Evolutionary conservation across 768 basidiomycete genomes (phyloP).

Genomic region (Xerocomellus chrysenteron): DNA sequence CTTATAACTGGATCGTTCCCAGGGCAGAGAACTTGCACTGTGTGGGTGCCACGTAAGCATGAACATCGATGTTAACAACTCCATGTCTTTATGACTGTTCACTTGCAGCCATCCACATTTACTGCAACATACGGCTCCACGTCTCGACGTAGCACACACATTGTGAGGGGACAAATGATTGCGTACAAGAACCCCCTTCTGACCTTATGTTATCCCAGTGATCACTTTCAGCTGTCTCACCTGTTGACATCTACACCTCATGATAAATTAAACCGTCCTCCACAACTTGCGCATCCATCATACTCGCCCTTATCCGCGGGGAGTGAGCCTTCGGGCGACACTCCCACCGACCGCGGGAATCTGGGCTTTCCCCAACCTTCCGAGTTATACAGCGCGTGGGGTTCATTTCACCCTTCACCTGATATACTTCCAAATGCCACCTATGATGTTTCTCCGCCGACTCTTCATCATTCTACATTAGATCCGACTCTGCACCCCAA

Average conservation of each 20-base stretch:
- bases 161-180: constrained; percentile 9
- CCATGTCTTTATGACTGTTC: constrained; percentile 3
- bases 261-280: not conserved
- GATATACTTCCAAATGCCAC: not conserved
- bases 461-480: not conserved
- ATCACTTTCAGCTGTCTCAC: not conserved
- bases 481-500: not conserved
- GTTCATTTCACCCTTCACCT: not conserved
- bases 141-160: not conserved
- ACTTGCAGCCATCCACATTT: constrained; percentile 3
- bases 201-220: constrained; percentile 3
- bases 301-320: not conserved
- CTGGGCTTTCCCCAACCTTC: not conserved
- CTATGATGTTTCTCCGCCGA: not conserved
- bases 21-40: not conserved
- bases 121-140: not conserved
- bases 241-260: not conserved
- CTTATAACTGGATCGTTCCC: not conserved
- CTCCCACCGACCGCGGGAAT: not conserved
- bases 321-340: not conserved
- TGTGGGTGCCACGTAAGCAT: constrained; percentile 9
- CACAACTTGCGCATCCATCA: not conserved
- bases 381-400: constrained; percentile 9
- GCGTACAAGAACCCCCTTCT: not conserved
- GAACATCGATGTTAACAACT: not conserved